phyloP scores from a whole-genome alignment of 2,329 filamentous ascomycete genomes.

The Aspergillus latus region DNA sequence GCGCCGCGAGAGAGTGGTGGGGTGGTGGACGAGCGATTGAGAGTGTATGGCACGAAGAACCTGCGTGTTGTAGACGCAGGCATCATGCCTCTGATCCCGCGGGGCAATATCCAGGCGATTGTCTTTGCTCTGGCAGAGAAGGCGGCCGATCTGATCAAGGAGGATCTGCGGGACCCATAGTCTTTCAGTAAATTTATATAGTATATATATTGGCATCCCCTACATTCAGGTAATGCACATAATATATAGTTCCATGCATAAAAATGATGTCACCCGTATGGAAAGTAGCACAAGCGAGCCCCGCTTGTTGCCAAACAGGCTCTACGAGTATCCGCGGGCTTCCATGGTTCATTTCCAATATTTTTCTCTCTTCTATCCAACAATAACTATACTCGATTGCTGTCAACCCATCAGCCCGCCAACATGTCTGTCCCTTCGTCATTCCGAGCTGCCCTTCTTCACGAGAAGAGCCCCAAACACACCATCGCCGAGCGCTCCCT shows the following conservation, averaged over 20 bases:
- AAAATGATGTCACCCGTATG: too few relatives aligned
- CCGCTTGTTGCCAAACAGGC: too few relatives aligned
- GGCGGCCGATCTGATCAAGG: slow-evolving; percentile 27
- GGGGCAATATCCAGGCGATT: slow-evolving; percentile 39
- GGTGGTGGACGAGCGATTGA: slow-evolving; percentile 32
- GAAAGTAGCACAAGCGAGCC: too few relatives aligned
- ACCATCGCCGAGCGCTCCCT: slow-evolving; percentile 22
- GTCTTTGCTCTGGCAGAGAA: slow-evolving; percentile 41
- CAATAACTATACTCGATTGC: not conserved
- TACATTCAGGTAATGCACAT: too few relatives aligned
- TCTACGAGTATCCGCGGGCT: too few relatives aligned
- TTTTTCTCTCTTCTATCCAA: not conserved
- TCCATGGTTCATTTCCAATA: too few relatives aligned
- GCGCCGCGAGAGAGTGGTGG: slow-evolving; percentile 30
- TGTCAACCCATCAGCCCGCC: too few relatives aligned
- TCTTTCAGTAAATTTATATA: too few relatives aligned
- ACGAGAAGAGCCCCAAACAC: slow-evolving; percentile 15
- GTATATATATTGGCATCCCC: too few relatives aligned
- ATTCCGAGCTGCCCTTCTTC: slow-evolving; percentile 17
- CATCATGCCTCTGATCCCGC: slow-evolving; percentile 37
- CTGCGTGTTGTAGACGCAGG: slow-evolving; percentile 40
- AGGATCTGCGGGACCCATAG: not conserved
- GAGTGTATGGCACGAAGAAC: slow-evolving; percentile 34
- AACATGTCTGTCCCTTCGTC: slow-evolving; percentile 8
- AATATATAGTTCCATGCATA: too few relatives aligned